Evolutionary conservation across 345 rosid genomes (phyloP), one percentile per base, ranked within the genome.

Genomic region (Noccaea bulbosa): DNA sequence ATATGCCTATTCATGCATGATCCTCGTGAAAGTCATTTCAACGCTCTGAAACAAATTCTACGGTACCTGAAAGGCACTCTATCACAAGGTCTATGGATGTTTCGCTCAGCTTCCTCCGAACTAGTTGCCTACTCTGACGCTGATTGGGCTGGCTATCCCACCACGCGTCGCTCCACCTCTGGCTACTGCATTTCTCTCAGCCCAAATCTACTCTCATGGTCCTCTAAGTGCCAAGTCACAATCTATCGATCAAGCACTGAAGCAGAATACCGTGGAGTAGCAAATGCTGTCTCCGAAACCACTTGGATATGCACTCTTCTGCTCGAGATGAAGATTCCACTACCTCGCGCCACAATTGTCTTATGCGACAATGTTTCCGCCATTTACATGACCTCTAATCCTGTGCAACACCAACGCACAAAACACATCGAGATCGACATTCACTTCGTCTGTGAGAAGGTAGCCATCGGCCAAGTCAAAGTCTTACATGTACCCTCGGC

Each of bases 21-120:
- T 4, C 33, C 47, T 0, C 4, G 32, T 0, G 5, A 8, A 0
- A 4, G 14, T 1, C 64, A 59, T 10, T n/a, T 14, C 0, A 16
- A 17, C 1, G 64, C 64, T 0, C 2, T 59, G 1, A 59, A 59
- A 2, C 33, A 15, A 0, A 37, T 59, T 1, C 7, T 59, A 0
- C 14, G 47, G 0, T 39, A 59, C 4, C 3, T 59, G 1, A 39
- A 62, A 30, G 54, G 67, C 0, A 45, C 54, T 0, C 0, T 27
- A 0, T 0, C 5, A 0, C 41, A 22, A 0, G 54, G 67, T 0
- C 1, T 62, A 0, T 35, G 22, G 5, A 1, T 14, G 1, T 0
- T 0, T 0, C 1, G 0, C 0, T 5, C 2, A 0, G 2, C 4
- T 5, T 0, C 7, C 0, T 12, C 14, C 14, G 2, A 5, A 0